Conservation (phyloP, 2,329 filamentous ascomycete species). For the Penicillium concentricum region DNA sequence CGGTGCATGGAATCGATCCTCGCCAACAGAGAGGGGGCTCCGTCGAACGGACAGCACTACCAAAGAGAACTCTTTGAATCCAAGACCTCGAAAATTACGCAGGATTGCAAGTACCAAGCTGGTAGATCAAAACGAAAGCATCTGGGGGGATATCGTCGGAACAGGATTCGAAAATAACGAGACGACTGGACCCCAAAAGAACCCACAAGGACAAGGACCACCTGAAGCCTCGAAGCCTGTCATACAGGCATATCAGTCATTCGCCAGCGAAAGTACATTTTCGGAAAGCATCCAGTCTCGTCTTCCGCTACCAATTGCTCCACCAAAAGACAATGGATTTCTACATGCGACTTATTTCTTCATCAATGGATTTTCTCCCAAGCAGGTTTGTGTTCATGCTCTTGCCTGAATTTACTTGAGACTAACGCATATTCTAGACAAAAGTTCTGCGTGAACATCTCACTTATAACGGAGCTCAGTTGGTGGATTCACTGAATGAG, state of each 20-base stretch:
- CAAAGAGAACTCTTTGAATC: constrained; percentile 51
- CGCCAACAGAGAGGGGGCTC: constrained; percentile 17
- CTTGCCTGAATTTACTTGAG: neutral
- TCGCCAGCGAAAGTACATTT: constrained; percentile 40
- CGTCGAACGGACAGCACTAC: constrained; percentile 27
- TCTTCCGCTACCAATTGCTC: constrained; percentile 14
- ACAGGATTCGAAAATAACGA: constrained; percentile 32
- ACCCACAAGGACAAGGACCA: constrained; percentile 20
- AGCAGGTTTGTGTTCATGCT: constrained; percentile 44
- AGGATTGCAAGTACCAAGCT: constrained; percentile 84
- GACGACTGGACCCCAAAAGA: constrained; percentile 26
- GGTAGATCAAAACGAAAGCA: constrained; percentile 71
- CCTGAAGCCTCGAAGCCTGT: constrained; percentile 17
- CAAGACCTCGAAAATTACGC: constrained; percentile 75
- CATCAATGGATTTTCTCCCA: constrained; percentile 58
- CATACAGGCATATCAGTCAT: constrained; percentile 37
- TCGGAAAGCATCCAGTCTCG: constrained; percentile 26
- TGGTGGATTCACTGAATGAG: constrained; percentile 36
- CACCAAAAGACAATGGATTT: constrained; percentile 50
- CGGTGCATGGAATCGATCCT: constrained; percentile 68
- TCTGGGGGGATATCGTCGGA: constrained; percentile 89
- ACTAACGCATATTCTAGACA: constrained; percentile 27
- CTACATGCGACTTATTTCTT: constrained; percentile 56
- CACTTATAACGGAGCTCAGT: constrained; percentile 40
- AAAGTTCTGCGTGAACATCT: constrained; percentile 43